Percentiles rank a stretch among this genome's conserved stretches.
Evolutionary conservation across 1,139 yeast genomes (phyloP).

Genomic region (Pichia norvegensis): DNA sequence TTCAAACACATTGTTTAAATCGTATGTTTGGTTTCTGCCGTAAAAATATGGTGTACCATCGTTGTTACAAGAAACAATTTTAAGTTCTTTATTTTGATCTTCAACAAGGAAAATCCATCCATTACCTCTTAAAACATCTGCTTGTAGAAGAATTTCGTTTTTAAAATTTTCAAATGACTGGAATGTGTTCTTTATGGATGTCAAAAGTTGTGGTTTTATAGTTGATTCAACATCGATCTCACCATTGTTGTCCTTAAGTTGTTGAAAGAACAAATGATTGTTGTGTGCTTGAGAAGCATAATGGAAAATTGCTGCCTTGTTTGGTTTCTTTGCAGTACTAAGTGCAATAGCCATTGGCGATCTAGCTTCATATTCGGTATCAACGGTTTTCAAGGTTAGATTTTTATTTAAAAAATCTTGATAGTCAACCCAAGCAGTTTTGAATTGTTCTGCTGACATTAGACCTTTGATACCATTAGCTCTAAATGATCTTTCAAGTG

Average conservation of each 20-base stretch:
- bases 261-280: constrained; percentile 82
- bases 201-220: constrained; percentile 27
- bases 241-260: constrained; percentile 38
- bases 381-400: constrained; percentile 65
- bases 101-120: constrained; percentile 92
- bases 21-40: constrained; percentile 67
- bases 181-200: constrained; percentile 30
- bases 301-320: constrained; percentile 68
- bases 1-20: constrained; percentile 65
- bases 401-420: constrained; percentile 64
- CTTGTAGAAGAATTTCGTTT: constrained; percentile 45
- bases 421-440: constrained; percentile 72
- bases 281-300: constrained; percentile 88
- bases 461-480: constrained; percentile 63
- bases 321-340: constrained; percentile 62
- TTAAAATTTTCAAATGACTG: constrained; percentile 47
- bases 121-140: constrained; percentile 52
- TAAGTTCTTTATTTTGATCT: constrained; percentile 55
- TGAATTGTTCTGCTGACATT: constrained; percentile 59
- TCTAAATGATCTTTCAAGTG: constrained; percentile 34
- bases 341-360: constrained; percentile 70
- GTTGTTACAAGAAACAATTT: constrained; percentile 59
- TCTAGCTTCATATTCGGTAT: constrained; percentile 73
- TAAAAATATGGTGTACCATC: constrained; percentile 88
- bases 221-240: constrained; percentile 21